Evolutionary conservation across 352 stramenopile species (phyloP).

Genomic region (Phytophthora lateralis): DNA sequence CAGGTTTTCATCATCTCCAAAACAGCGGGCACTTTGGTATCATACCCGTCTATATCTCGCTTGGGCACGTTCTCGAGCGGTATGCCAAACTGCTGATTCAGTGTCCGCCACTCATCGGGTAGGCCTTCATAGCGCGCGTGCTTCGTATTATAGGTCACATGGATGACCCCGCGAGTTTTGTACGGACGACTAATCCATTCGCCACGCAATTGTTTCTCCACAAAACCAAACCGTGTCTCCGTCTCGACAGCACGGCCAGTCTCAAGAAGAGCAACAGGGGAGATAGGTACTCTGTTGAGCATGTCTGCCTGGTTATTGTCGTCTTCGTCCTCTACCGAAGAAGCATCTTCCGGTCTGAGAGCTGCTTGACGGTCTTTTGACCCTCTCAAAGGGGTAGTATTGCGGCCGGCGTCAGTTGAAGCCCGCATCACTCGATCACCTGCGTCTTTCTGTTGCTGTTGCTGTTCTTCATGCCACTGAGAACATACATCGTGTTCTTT

Average conservation of each 20-base stretch:
- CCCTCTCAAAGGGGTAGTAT: neutral
- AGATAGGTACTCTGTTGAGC: neutral
- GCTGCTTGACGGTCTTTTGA: neutral
- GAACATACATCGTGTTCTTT: constrained; percentile 8
- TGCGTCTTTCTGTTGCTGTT: constrained; percentile 10
- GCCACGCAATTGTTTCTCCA: constrained; percentile 6
- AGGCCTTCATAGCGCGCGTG: constrained; percentile 77
- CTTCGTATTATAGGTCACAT: constrained; percentile 79
- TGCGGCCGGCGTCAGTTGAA: neutral
- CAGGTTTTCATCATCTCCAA: constrained; percentile 78
- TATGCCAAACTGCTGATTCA: constrained; percentile 83
- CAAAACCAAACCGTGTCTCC: neutral
- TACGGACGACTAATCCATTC: constrained; percentile 70
- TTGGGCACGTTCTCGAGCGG: constrained; percentile 67
- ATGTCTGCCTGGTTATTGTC: constrained; percentile 14
- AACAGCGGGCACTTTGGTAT: constrained; percentile 70
- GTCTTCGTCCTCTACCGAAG: neutral
- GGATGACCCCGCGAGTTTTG: constrained; percentile 66
- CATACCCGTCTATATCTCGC: constrained; percentile 60
- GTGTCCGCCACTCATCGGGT: constrained; percentile 56
- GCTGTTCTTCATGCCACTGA: neutral
- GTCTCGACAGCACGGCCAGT: constrained; percentile 1
- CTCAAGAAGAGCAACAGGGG: constrained; percentile 26
- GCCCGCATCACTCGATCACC: neutral
- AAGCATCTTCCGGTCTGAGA: constrained; percentile 2